These are phyloP conservation scores for Acer campestre DNA, from an alignment of 345 rosid species.

Conservation along the genomic window DNA sequence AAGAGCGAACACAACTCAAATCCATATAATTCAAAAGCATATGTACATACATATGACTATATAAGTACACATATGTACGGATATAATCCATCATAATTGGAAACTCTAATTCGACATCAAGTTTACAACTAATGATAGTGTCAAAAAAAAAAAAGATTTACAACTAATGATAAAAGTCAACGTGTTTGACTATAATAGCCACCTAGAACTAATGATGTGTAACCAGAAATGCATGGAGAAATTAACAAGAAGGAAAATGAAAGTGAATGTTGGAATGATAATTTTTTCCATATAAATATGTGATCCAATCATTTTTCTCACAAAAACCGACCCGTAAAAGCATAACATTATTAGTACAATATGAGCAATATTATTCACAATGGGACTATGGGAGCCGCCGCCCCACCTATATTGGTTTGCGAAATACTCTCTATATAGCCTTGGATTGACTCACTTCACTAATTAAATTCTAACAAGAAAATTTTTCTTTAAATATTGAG, in stretches of 20 bases:
- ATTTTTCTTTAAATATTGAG: conserved; percentile 21
- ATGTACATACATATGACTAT: no score
- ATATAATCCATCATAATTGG: not conserved
- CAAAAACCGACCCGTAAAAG: not conserved
- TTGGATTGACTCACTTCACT: conserved; percentile 7
- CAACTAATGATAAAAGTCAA: not conserved
- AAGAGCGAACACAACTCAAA: no score
- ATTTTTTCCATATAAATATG: not conserved
- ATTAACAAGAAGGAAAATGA: not conserved
- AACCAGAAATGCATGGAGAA: not conserved
- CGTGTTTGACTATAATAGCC: not conserved
- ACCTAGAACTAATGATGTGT: not conserved
- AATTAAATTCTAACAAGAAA: not conserved
- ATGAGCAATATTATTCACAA: not conserved
- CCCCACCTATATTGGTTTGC: conserved; percentile 36
- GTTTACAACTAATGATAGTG: no score
- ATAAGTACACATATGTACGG: no score
- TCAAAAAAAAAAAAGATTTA: no score
- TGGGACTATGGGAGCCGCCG: no score
- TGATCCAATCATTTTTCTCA: not conserved
- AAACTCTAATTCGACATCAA: no score
- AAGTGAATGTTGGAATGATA: not conserved
- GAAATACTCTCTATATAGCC: conserved; percentile 14
- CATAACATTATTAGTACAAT: not conserved
- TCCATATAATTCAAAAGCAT: no score